Conservation (phyloP, 371 early-diverging fungal genomes). For the Mucor ambiguus region DNA sequence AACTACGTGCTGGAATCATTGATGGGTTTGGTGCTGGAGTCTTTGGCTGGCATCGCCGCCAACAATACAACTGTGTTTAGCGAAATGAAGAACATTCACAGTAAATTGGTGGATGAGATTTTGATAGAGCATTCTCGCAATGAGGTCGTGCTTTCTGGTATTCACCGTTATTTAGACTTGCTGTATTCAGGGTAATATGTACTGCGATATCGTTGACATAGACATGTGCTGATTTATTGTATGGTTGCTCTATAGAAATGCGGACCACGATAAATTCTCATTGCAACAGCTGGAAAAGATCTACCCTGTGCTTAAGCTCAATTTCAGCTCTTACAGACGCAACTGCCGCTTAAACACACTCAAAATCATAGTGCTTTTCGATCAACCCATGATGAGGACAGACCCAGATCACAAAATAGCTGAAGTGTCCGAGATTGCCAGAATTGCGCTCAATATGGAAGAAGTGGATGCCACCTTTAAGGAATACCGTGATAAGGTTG, state of each 20-base stretch:
- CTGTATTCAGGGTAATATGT: constrained; percentile 55
- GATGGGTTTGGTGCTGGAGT: constrained; percentile 55
- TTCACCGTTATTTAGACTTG: constrained; percentile 54
- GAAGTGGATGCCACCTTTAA: constrained; percentile 59
- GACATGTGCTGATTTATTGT: not conserved
- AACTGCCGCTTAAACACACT: constrained; percentile 71
- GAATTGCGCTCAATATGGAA: constrained; percentile 66
- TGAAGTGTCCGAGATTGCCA: constrained; percentile 49
- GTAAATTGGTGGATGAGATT: constrained; percentile 41
- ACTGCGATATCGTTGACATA: not conserved
- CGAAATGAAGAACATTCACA: constrained; percentile 24
- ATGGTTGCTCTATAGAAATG: constrained; percentile 23
- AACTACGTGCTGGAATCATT: constrained; percentile 59
- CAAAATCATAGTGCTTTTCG: constrained; percentile 69
- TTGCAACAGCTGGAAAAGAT: constrained; percentile 41
- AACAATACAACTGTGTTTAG: constrained; percentile 24
- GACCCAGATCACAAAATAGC: constrained; percentile 40
- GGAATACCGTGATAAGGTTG: constrained; percentile 79
- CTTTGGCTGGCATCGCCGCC: constrained; percentile 45
- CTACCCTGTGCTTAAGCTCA: constrained; percentile 59
- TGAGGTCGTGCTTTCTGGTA: constrained; percentile 60
- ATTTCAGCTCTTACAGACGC: constrained; percentile 61
- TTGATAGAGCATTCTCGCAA: constrained; percentile 53
- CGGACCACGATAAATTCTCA: constrained; percentile 37
- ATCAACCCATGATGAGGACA: constrained; percentile 59